phyloP scores from a whole-genome alignment of 2,329 filamentous ascomycete species.

The Fusarium temperatum region DNA sequence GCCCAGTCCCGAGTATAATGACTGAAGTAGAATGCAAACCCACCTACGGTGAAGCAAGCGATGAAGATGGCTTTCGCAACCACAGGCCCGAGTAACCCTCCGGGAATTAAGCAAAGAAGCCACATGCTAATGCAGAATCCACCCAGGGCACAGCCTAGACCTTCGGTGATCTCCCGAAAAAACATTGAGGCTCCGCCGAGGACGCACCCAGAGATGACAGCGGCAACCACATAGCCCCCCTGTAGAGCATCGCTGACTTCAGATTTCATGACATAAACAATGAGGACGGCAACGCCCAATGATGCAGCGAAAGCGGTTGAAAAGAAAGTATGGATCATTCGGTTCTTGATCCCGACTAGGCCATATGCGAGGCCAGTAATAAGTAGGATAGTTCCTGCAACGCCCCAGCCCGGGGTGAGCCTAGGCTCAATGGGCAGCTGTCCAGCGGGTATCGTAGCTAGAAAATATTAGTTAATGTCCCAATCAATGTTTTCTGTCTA shows the following conservation, averaged over 20 bases:
- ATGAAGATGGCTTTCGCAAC: constrained; percentile 79
- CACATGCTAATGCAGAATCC: constrained; percentile 92
- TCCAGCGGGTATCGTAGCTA: constrained; percentile 58
- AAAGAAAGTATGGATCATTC: constrained; percentile 81
- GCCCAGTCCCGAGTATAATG: constrained; percentile 81
- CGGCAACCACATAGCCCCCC: constrained; percentile 86
- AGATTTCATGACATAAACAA: constrained; percentile 86
- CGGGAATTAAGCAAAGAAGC: constrained; percentile 80
- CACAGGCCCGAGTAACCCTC: constrained; percentile 73
- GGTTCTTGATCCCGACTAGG: constrained; percentile 84
- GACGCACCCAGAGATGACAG: constrained; percentile 74
- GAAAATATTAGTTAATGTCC: not conserved
- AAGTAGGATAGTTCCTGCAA: constrained; percentile 81
- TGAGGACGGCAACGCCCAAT: constrained; percentile 80
- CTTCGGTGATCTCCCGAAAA: constrained; percentile 84
- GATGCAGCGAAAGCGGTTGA: constrained; percentile 78
- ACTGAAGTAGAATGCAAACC: constrained; percentile 80
- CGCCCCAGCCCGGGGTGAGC: constrained; percentile 82
- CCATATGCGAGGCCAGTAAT: constrained; percentile 75
- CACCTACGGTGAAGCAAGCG: constrained; percentile 71
- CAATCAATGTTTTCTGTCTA: not conserved
- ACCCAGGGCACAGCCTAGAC: constrained; percentile 84
- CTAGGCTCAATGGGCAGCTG: constrained; percentile 75
- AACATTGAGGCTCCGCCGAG: constrained; percentile 79
- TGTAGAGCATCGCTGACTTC: constrained; percentile 80